Base-by-base conservation (phyloP, 345 rosid genomes). In the Salix viminalis region DNA sequence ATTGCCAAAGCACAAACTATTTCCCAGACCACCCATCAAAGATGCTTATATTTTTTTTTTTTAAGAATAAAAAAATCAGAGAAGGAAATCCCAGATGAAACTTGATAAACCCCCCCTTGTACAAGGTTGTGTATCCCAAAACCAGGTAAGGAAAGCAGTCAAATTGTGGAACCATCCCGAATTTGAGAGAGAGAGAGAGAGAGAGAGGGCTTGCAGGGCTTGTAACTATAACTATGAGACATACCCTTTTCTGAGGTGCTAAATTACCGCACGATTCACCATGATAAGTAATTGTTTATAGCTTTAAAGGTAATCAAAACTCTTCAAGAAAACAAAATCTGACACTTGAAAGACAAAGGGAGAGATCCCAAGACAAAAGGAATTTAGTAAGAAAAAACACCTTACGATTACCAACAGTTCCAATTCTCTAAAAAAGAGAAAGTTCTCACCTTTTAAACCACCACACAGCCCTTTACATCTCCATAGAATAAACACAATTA, bases 1-100 rank as follows among this genome's bases (percentile, higher is more conserved):
- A 68, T 71, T 37, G 79, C 84, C 85, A 78, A 81, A 82, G 74
- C 39, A 82, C 14, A 32, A 71, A 73, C 37, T 60, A 67, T 46
- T 71, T 21, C 50, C 69, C 26, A 65, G 48, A 71, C 36, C 69
- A 75, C 54, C 46, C 34, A 58, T 50, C 32, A 74, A 67, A 69
- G 48, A 13, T 52, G 60, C 36, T 58, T 46, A 69, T 52, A 3
- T n/a, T 4, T 48, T 23, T 44, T 23, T 44, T 73, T 62, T 71
- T 24, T 13, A 36, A 6, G 41, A 75, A 71, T 44, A 34, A 58
- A 62, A 69, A 65, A 68, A 21, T 30, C 30, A 28, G 28, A 10
- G 9, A 46, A 71, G 39, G 23, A 54, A 65, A 48, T 75, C 42
- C 34, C 75, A 41, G 41, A 65, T 39, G 34, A 74, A 74, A 69